Evolutionary conservation across 257 asterid species (phyloP).

Genomic region (Solanum chilense): DNA sequence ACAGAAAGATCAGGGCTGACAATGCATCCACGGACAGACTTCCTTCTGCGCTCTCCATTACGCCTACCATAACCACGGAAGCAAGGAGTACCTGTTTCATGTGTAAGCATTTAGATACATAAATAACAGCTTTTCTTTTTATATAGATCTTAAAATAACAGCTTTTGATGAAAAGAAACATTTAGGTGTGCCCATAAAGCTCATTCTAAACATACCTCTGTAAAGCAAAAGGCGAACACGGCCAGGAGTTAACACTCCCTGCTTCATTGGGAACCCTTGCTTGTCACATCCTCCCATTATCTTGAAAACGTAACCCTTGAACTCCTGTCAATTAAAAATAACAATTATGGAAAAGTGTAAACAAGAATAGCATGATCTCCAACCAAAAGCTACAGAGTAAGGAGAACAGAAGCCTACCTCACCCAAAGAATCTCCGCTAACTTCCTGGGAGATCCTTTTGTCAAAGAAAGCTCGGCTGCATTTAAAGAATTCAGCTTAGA

Average conservation of each 20-base stretch:
- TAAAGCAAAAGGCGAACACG: not conserved
- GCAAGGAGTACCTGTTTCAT: not conserved
- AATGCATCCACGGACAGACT: slow-evolving; percentile 6
- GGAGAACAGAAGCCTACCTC: not conserved
- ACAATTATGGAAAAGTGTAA: not conserved
- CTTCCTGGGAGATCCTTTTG: slow-evolving; percentile 1
- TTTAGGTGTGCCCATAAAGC: not conserved
- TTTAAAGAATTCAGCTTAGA: not conserved
- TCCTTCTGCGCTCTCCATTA: not conserved
- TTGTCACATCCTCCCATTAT: slow-evolving; percentile 3
- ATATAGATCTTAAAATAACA: not conserved
- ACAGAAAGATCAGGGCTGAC: slow-evolving; percentile 8
- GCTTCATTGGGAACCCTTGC: slow-evolving; percentile 3
- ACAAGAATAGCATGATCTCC: not conserved
- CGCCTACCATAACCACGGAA: not conserved
- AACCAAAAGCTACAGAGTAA: not conserved
- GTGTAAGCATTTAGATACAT: not conserved
- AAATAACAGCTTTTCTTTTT: not conserved
- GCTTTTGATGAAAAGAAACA: not conserved
- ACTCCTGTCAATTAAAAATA: not conserved
- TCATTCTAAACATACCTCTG: not conserved
- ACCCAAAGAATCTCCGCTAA: not conserved
- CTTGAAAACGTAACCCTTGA: slow-evolving; percentile 2
- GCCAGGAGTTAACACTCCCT: slow-evolving; percentile 5
- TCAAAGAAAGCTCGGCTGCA: slow-evolving; percentile 1